Base-by-base conservation (phyloP, 2,329 filamentous ascomycete species). In the Dactylellina cionopaga region DNA sequence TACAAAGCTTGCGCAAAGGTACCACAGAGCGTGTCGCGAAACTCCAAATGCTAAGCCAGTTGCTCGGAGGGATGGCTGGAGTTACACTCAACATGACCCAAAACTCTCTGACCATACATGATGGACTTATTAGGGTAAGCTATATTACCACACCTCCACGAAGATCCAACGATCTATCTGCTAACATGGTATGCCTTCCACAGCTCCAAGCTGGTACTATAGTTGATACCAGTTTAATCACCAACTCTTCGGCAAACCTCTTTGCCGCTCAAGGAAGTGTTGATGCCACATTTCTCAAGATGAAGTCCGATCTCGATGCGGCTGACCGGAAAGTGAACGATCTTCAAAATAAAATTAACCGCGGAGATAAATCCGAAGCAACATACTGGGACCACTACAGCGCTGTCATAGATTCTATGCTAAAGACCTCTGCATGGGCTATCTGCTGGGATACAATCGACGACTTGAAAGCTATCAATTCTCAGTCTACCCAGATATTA, bases 351-450 rank as follows among this genome's bases (percentile, higher is more conserved):
- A 55, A 35, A 25, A 65, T 65, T 24, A 31, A 56, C 31, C 37
- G 37, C 6, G 60, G 60, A 1, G 60, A 65, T 49, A 65, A 56
- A 9, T 65, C 60, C 2, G 60, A 56, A 25, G 37, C 37, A 1
- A 65, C 60, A 27, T 55, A 55, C 27, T 55, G 60, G 60, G 60
- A 55, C 10, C 47, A 65, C 24, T 56, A 55, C 29, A 65, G 43
- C 25, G 60, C 60, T 3, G 49, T 65, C 0, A 33, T 56, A n/a
- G 60, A 65, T 24, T 55, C 60, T 29, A 65, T 55, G 47, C 22
- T 52, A 5, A 65, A 54, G 15, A 27, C 25, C 2, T 55, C 60
- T 3, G 47, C 49, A 6, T 65, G 47, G 60, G 35, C 60, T n/a
- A 56, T 39, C 39, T 65, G 60, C 22, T 65, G 60, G 60, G 39